Percentiles rank a stretch among this genome's conserved stretches.
phyloP scores from a whole-genome alignment of 2,329 filamentous ascomycete genomes.

The Escovopsis sp. region DNA sequence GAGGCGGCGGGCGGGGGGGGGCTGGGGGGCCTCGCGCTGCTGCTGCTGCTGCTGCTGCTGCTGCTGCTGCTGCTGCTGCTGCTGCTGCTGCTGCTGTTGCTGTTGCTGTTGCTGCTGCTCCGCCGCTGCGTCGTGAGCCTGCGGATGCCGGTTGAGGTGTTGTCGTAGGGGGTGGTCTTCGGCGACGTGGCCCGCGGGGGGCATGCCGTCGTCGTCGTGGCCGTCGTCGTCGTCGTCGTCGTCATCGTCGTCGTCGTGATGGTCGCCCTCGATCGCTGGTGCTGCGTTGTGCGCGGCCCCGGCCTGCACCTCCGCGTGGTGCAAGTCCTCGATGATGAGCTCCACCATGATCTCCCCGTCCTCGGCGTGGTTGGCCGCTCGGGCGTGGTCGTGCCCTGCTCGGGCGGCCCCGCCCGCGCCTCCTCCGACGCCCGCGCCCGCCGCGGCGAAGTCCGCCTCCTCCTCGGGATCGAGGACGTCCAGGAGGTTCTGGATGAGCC shows the following conservation, averaged over 20 bases:
- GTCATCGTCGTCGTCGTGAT: neutral
- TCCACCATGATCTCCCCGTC: constrained; percentile 17
- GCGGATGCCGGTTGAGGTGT: too few species aligned
- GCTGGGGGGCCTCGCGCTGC: constrained; percentile 18
- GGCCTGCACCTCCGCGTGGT: constrained; percentile 9
- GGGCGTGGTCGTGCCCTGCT: constrained; percentile 4
- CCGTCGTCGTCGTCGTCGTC: too few species aligned
- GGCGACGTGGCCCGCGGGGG: too few species aligned
- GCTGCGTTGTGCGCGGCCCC: neutral
- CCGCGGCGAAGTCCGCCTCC: constrained; percentile 11
- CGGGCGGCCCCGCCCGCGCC: constrained; percentile 8
- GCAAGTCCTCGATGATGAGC: constrained; percentile 18
- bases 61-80: neutral
- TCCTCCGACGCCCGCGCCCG: constrained; percentile 7
- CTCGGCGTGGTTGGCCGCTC: constrained; percentile 5
- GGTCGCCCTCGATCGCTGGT: neutral
- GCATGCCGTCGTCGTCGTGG: too few species aligned
- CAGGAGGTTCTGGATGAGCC: constrained; percentile 21
- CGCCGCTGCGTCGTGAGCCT: constrained; percentile 3
- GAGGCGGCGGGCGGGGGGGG: constrained; percentile 18
- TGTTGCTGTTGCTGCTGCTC: constrained; percentile 9
- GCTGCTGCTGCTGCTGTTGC: constrained; percentile 1
- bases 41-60: constrained; percentile 10
- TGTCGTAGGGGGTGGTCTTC: too few species aligned
- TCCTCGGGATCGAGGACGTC: constrained; percentile 22